These are phyloP conservation scores for Helicostylum pulchrum DNA, from an alignment of 192 early-diverging fungal genomes.

Conservation along the genomic window DNA sequence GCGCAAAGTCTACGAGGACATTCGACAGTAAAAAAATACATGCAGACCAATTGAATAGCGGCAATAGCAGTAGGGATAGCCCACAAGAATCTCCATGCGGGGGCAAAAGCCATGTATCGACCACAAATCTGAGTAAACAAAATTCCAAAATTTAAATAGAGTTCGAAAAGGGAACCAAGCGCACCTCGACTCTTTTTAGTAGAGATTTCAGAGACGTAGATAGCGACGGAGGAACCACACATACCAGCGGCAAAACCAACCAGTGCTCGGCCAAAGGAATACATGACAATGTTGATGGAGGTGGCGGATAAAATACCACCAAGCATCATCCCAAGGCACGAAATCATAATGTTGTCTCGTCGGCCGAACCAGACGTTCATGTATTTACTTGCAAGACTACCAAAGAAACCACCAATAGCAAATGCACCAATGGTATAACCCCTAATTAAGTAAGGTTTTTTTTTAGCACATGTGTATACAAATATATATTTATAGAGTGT, in stretches of 20 bases:
- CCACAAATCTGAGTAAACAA: conserved; percentile 68
- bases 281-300: conserved; percentile 58
- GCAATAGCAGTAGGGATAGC: conserved; percentile 60
- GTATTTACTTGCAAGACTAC: conserved; percentile 51
- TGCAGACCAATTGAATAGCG: conserved; percentile 53
- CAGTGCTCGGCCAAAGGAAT: conserved; percentile 66
- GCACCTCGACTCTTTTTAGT: conserved; percentile 68
- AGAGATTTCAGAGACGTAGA: conserved; percentile 80
- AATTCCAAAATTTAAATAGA: conserved; percentile 78
- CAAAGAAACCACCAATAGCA: conserved; percentile 55
- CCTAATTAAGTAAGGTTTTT: conserved; percentile 12
- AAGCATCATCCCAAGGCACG: conserved; percentile 63
- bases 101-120: conserved; percentile 54
- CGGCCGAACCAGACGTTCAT: conserved; percentile 46
- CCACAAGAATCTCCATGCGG: conserved; percentile 74
- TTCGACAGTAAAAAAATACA: conserved; percentile 71
- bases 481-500: too few relatives aligned
- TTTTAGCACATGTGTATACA: too few relatives aligned
- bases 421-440: conserved; percentile 47
- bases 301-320: conserved; percentile 63
- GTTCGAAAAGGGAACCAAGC: conserved; percentile 72
- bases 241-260: conserved; percentile 77
- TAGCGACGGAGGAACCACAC: conserved; percentile 52
- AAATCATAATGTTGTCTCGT: conserved; percentile 55
- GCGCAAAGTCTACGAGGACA: conserved; percentile 69